Evolutionary conservation across 768 basidiomycete species (phyloP), one percentile per base, ranked within the genome.

Genomic region (Amanita muscaria): DNA sequence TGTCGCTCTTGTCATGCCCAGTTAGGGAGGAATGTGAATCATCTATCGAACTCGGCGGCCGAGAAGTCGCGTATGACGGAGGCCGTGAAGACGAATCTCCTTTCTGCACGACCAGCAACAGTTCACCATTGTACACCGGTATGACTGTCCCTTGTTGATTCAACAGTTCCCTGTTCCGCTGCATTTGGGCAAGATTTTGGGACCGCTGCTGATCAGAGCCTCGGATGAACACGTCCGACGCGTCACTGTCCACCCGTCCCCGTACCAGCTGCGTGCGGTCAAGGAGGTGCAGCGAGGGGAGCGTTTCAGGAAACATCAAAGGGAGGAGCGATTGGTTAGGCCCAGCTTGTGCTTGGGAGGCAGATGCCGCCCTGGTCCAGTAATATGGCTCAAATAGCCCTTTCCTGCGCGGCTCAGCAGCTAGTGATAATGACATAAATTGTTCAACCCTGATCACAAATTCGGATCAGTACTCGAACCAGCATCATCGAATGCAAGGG

Each of bases 331-430:
- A 71, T 25, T 76, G 65, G 35, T 67, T 68, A 2, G 67, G 64
- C 0, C 67, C 55, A 30, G 66, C 15, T 3, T 27, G 33, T 1
- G 43, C 24, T 5, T 25, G 59, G 5, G 57, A 48, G 2, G 65
- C 58, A 19, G 59, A 53, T 10, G 67, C 49, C 34, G 73, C n/a
- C 27, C 27, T 70, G 4, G 69, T 64, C 85, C 85, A 89, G 61
- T 81, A 87, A 51, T 80, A 76, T 0, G 85, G 83, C 50, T 87
- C 84, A 45, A 85, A 88, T 2, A 82, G 61, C 6, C 83, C 83
- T 57, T 73, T 79, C n/a, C 79, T 69, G 16, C 80, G 73, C 5
- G 85, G 78, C 53, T 90, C 88, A 12, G 81, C 77, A 30, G 83
- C 77, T 25, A 87, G 59, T 2, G 88, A 89, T 15, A 87, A 66